These are phyloP conservation scores for Passiflora organensis DNA, from an alignment of 345 rosid species.

Conservation along the genomic window DNA sequence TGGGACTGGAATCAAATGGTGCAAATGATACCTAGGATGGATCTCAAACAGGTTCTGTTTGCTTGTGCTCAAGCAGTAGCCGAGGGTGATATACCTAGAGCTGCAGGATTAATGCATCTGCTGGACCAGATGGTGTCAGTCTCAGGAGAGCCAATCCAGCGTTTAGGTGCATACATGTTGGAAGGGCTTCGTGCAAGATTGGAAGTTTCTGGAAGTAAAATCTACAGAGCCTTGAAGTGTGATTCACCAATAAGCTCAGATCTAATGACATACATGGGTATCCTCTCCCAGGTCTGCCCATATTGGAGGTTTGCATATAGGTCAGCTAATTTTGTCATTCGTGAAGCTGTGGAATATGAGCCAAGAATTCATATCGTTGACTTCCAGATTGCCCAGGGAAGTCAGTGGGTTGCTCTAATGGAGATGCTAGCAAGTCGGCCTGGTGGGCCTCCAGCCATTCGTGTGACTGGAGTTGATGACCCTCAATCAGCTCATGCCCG, in stretches of 20 bases:
- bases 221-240: slow-evolving; percentile 79
- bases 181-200: slow-evolving; percentile 93
- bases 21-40: slow-evolving; percentile 50
- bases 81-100: slow-evolving; percentile 40
- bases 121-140: slow-evolving; percentile 90
- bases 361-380: slow-evolving; percentile 75
- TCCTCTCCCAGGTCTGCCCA: slow-evolving; percentile 71
- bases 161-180: slow-evolving; percentile 81
- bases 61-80: slow-evolving; percentile 62
- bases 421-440: slow-evolving; percentile 53
- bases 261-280: slow-evolving; percentile 84
- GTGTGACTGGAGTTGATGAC: slow-evolving; percentile 87
- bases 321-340: slow-evolving; percentile 65
- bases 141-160: slow-evolving; percentile 74
- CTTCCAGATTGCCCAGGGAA: slow-evolving; percentile 86
- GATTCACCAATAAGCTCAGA: slow-evolving; percentile 77
- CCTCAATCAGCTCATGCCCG: slow-evolving; percentile 89
- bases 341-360: slow-evolving; percentile 60
- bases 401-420: slow-evolving; percentile 63
- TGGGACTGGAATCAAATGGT: slow-evolving; percentile 46
- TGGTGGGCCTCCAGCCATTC: slow-evolving; percentile 66
- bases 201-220: slow-evolving; percentile 78
- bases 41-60: slow-evolving; percentile 56
- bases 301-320: slow-evolving; percentile 87
- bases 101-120: slow-evolving; percentile 51